Percentiles rank a stretch among this genome's conserved stretches.
These are phyloP conservation scores for Boletus rufocinnamomeus DNA, from an alignment of 768 basidiomycete genomes.

Conservation along the genomic window DNA sequence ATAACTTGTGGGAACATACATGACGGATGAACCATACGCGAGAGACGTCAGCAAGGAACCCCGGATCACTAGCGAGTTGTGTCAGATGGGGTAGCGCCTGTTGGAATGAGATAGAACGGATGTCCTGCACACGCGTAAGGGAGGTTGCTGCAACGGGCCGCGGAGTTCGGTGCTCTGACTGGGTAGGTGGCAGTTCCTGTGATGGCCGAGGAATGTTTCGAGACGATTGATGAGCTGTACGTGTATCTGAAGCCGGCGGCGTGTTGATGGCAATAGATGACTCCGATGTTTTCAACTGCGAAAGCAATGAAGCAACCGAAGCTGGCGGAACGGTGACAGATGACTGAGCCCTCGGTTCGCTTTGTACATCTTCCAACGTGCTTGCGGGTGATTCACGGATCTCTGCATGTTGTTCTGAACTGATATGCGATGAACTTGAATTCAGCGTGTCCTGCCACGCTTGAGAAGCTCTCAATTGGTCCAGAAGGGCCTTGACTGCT, in stretches of 20 bases:
- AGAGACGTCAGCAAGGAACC: constrained; percentile 49
- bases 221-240: constrained; percentile 12
- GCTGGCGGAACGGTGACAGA: constrained; percentile 28
- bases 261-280: constrained; percentile 15
- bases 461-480: constrained; percentile 64
- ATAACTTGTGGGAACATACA: constrained; percentile 5
- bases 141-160: constrained; percentile 9
- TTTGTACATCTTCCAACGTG: constrained; percentile 7
- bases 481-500: constrained; percentile 69
- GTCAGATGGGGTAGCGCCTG: constrained; percentile 71
- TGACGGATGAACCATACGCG: constrained; percentile 44
- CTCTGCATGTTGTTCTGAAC: constrained; percentile 1
- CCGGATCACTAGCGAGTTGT: constrained; percentile 53
- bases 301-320: constrained; percentile 62
- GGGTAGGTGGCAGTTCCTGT: constrained; percentile 17
- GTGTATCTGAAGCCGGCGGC: constrained; percentile 11
- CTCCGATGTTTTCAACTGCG: constrained; percentile 51
- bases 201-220: constrained; percentile 12
- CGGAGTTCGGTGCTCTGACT: constrained; percentile 16
- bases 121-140: constrained; percentile 34
- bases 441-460: constrained; percentile 61
- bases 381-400: constrained; percentile 11
- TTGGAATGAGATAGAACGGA: constrained; percentile 59
- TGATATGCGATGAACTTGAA: constrained; percentile 8
- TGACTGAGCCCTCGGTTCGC: constrained; percentile 6